Conservation (phyloP, 768 basidiomycete species). For the Mycena maculata region DNA sequence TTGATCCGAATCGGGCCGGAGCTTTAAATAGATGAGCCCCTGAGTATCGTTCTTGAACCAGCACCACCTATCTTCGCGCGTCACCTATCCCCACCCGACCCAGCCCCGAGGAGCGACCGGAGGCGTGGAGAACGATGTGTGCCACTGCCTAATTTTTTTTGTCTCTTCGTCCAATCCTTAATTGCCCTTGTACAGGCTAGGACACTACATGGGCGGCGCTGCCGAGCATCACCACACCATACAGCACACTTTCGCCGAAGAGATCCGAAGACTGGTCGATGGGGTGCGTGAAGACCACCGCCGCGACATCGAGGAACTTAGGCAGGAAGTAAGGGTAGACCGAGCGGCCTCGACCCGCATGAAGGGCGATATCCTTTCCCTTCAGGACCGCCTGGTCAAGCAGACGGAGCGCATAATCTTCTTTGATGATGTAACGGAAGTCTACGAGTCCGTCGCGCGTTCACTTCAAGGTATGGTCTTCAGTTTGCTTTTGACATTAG, state of each 20-base stretch:
- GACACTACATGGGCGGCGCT: background rate
- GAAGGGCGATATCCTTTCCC: background rate
- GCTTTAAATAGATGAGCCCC: background rate
- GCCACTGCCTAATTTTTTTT: constrained; percentile 4
- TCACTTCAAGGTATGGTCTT: background rate
- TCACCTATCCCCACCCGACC: background rate
- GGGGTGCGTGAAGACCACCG: background rate
- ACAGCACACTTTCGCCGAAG: background rate
- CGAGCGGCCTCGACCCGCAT: background rate
- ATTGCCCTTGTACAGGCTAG: constrained; percentile 7
- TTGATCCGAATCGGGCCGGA: too few relatives aligned
- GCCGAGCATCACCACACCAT: background rate
- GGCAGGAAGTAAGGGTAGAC: background rate
- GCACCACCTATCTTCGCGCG: background rate
- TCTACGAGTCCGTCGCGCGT: background rate
- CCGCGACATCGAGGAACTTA: background rate
- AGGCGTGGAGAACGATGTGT: background rate
- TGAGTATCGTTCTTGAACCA: background rate
- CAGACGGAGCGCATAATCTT: background rate
- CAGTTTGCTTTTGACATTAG: background rate
- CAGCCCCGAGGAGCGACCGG: background rate
- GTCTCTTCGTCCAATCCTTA: constrained; percentile 13
- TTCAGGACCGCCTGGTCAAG: background rate
- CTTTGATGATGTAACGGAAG: background rate
- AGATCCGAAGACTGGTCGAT: background rate